Evolutionary conservation across 108 stramenopile genomes (phyloP).

Genomic region (Chaetoceros tenuissimus): DNA sequence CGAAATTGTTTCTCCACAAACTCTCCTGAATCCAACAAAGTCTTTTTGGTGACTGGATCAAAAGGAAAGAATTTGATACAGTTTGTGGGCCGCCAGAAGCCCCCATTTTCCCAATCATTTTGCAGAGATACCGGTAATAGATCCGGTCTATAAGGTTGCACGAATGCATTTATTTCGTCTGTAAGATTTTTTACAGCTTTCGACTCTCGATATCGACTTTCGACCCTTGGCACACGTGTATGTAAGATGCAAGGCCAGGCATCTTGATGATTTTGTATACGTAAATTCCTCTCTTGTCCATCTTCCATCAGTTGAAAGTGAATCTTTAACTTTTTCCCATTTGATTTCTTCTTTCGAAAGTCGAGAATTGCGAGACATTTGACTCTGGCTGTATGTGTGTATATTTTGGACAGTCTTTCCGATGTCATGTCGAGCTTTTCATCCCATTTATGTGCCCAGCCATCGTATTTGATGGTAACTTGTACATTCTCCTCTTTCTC

Average conservation of each 20-base stretch:
- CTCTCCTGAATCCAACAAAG: too few relatives aligned
- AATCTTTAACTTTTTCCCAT: neutral
- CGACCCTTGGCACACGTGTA: slow-evolving; percentile 11
- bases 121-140: slow-evolving; percentile 11
- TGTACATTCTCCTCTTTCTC: neutral
- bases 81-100: slow-evolving; percentile 19
- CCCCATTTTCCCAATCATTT: slow-evolving; percentile 14
- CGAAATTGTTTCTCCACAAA: too few relatives aligned
- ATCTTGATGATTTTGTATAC: too few relatives aligned
- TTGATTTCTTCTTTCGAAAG: slow-evolving; percentile 7
- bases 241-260: slow-evolving; percentile 17
- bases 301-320: neutral
- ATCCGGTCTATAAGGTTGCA: slow-evolving; percentile 17
- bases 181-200: neutral
- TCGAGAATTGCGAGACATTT: slow-evolving; percentile 9
- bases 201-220: neutral
- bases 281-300: too few relatives aligned
- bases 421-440: slow-evolving; percentile 9
- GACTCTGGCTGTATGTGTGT: slow-evolving; percentile 14
- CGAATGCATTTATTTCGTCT: slow-evolving; percentile 10
- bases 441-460: slow-evolving; percentile 15
- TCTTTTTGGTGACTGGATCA: too few relatives aligned
- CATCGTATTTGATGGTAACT: slow-evolving; percentile 20
- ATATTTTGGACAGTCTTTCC: slow-evolving; percentile 6
- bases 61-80: too few relatives aligned